Conservation (phyloP, 2,329 filamentous ascomycete species). For the Cladophialophora psammophila region DNA sequence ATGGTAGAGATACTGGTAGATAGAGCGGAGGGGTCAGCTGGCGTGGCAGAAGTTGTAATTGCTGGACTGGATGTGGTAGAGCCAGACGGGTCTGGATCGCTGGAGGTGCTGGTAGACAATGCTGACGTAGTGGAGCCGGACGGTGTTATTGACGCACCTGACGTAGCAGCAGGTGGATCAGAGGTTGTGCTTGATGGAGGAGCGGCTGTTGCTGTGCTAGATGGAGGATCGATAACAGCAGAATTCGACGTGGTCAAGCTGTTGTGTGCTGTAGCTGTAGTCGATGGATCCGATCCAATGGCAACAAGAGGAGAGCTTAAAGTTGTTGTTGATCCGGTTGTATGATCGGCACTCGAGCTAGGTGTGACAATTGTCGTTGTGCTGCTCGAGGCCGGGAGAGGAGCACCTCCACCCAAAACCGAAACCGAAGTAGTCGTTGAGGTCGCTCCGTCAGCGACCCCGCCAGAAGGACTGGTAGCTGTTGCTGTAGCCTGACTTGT, state of each 20-base stretch:
- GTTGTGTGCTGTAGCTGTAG: not conserved
- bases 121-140: no score
- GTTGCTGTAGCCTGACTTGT: no score
- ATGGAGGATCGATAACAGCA: not conserved
- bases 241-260: not conserved
- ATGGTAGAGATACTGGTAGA: not conserved
- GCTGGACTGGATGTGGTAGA: not conserved
- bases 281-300: not conserved
- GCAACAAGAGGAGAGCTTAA: no score
- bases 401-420: not conserved
- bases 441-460: not conserved
- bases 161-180: not conserved
- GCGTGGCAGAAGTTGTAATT: not conserved
- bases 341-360: not conserved
- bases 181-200: not conserved
- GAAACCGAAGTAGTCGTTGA: not conserved
- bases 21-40: not conserved
- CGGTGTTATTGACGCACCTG: no score
- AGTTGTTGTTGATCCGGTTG: no score
- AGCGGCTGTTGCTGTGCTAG: not conserved
- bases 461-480: no score
- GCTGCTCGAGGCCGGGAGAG: not conserved
- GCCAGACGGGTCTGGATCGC: not conserved
- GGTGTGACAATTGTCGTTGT: not conserved
- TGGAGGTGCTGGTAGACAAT: not conserved